Evolutionary conservation across 306 rosid genomes (phyloP).

Genomic region (Cucurbita argyrosperma): DNA sequence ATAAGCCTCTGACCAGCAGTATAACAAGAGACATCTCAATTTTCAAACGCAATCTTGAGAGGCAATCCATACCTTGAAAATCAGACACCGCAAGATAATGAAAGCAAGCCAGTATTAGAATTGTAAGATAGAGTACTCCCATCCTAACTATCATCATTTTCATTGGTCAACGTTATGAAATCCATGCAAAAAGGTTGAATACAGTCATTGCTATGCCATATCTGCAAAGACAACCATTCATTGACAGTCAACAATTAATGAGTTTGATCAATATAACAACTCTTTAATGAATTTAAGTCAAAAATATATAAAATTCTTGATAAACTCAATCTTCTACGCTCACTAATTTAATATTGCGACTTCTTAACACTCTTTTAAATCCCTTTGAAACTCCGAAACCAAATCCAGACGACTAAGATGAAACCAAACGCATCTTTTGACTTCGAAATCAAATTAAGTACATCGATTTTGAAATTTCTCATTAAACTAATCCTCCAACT

Average conservation of each 20-base stretch:
- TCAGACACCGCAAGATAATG: constrained; percentile 48
- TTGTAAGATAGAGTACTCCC: constrained; percentile 27
- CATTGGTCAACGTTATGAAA: constrained; percentile 9
- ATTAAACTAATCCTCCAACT: background rate
- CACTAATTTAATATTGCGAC: background rate
- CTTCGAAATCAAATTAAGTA: background rate
- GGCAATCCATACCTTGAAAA: constrained; percentile 47
- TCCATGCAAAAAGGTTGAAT: constrained; percentile 7
- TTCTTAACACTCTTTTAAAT: background rate
- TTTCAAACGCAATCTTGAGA: background rate
- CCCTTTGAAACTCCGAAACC: background rate
- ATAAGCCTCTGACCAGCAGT: background rate
- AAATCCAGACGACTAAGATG: background rate
- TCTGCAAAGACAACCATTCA: constrained; percentile 22
- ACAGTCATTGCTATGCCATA: constrained; percentile 23
- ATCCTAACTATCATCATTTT: constrained; percentile 34
- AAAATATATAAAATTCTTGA: background rate
- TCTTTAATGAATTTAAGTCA: background rate
- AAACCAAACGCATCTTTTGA: background rate
- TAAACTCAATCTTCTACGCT: background rate
- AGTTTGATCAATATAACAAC: background rate
- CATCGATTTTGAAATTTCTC: background rate
- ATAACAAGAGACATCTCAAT: constrained; percentile 1
- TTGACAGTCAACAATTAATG: background rate
- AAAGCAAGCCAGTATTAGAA: constrained; percentile 40